Evolutionary conservation across 352 stramenopile genomes (phyloP).

Genomic region (Globisporangium radiosum): DNA sequence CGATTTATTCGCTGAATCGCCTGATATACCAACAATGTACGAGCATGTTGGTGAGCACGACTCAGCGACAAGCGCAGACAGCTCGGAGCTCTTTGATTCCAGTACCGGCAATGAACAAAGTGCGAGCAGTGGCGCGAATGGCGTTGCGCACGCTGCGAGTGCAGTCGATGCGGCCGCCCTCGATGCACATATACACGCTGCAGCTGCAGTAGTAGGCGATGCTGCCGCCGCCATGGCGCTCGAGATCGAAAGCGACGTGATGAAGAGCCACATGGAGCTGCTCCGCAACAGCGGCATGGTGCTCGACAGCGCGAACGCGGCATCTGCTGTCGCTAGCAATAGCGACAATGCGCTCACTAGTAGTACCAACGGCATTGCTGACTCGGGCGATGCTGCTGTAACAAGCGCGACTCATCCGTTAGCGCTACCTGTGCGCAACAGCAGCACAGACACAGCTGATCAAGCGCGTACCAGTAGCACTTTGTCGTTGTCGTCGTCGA

Average conservation of each 20-base stretch:
- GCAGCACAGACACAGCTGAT: no score
- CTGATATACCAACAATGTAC: no score
- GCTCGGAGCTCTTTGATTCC: no score
- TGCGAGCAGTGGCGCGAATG: no score
- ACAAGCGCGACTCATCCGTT: neutral
- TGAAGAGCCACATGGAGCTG: slow-evolving; percentile 15
- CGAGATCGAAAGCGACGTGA: slow-evolving; percentile 12
- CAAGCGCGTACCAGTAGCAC: neutral
- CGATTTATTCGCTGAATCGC: no score
- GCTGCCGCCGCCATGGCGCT: slow-evolving; percentile 11
- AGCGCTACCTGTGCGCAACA: no score
- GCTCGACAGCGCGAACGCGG: neutral
- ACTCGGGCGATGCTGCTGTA: neutral
- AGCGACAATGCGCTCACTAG: neutral
- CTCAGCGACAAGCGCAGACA: no score
- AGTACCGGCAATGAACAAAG: no score
- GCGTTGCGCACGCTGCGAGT: no score
- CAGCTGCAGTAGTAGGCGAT: neutral
- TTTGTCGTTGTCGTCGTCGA: neutral
- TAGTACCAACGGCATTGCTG: neutral
- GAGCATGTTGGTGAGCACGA: no score
- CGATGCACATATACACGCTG: neutral
- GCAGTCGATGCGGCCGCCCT: no score
- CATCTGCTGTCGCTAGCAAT: neutral
- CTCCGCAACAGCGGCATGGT: slow-evolving; percentile 9